phyloP scores from a whole-genome alignment of 2,329 filamentous ascomycete species.

The Talaromyces pinophilus region DNA sequence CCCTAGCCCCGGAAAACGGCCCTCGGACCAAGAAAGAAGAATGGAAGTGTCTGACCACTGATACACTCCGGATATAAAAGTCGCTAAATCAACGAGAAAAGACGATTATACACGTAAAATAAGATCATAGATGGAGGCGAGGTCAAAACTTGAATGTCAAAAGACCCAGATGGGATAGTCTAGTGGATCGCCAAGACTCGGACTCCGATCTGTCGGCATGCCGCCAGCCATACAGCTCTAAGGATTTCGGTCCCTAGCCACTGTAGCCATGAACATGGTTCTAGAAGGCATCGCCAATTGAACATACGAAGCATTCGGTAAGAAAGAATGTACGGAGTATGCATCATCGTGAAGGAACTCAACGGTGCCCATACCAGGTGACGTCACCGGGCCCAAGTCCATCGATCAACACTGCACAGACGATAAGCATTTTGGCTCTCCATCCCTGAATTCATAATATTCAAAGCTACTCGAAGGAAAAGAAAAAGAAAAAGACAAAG shows the following conservation, averaged over 20 bases:
- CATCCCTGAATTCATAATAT: no score
- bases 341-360: neutral
- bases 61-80: no score
- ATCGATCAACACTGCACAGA: neutral
- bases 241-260: neutral
- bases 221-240: neutral
- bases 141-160: neutral
- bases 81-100: neutral
- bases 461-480: neutral
- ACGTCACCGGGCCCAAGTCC: neutral
- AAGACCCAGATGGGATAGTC: neutral
- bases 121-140: neutral
- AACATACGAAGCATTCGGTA: neutral
- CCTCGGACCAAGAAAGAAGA: neutral
- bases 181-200: constrained; percentile 10
- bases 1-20: neutral
- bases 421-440: neutral
- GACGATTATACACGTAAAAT: neutral
- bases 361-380: neutral
- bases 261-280: neutral
- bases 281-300: neutral
- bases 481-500: neutral
- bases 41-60: no score
- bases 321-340: neutral
- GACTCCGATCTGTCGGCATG: neutral